Base-by-base conservation (phyloP, 768 basidiomycete genomes). In the Tephrocybe sp. region DNA sequence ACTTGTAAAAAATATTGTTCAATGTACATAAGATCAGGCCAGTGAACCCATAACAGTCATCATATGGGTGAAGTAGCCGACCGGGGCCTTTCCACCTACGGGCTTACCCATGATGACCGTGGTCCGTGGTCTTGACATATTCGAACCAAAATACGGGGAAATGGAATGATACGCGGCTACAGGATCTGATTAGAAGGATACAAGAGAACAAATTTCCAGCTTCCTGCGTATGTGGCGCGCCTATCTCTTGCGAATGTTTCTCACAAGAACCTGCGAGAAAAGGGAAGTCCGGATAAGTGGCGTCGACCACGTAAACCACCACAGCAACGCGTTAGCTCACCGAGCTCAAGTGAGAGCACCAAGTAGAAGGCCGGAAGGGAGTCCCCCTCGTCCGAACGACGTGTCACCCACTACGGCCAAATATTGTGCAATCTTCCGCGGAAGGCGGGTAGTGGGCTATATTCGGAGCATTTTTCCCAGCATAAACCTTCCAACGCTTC, bases 351-450 rank as follows among this genome's bases (percentile, higher is more conserved):
- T 55, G 56, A n/a, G 41, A 44, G 45, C 38, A 61, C 60, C 57
- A 62, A 56, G 61, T 53, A 53, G 60, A 61, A 62, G 60, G 61
- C 39, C 50, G 56, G 58, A 62, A 64, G 47, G 47, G 49, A 61
- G n/a, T n/a, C n/a, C n/a, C 57, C 63, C 64, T 59, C 59, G 61
- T 58, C 65, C 63, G 6, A 63, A 68, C n/a, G n/a, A 65, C 59
- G 64, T 64, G 63, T 65, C 61, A 60, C 55, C 52, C 54, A 55
- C 55, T 55, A n/a, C n/a, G 60, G 64, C 63, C 61, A 62, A 60
- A 62, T 48, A 55, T 64, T 69, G 66, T 59, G 58, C 71, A 74
- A 71, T 72, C 69, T 64, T 71, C 74, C 74, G 73, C 69, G 72
- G 69, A 67, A 71, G 70, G 64, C 73, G 74, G 74, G 61, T 51